These are phyloP conservation scores for Zymoseptoria pseudotritici DNA, from an alignment of 2,329 filamentous ascomycete species.

Conservation along the genomic window DNA sequence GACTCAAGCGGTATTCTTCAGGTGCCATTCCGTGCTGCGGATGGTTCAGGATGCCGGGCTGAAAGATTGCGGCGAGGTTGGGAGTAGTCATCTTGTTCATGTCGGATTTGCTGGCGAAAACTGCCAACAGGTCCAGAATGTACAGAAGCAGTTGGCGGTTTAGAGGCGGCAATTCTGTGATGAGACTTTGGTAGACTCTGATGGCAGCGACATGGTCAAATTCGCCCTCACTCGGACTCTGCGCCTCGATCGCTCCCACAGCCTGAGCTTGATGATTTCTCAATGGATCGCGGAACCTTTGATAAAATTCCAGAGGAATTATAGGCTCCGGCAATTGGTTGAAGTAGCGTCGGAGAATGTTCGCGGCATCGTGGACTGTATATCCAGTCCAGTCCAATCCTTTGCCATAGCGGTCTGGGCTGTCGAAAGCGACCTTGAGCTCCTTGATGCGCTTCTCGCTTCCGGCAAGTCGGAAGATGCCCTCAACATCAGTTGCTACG, in stretches of 20 bases:
- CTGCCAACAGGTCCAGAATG: conserved; percentile 88
- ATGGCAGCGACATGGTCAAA: conserved; percentile 74
- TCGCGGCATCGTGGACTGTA: conserved; percentile 96
- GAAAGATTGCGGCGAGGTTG: conserved; percentile 94
- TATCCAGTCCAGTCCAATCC: conserved; percentile 95
- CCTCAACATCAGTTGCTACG: conserved; percentile 83
- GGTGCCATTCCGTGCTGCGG: conserved; percentile 93
- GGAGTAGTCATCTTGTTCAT: conserved; percentile 94
- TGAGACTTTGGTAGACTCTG: conserved; percentile 74
- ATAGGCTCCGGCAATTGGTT: conserved; percentile 96
- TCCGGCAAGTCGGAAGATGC: conserved; percentile 91
- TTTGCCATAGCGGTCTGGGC: conserved; percentile 91
- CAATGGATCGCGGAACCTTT: conserved; percentile 79
- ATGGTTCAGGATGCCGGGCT: conserved; percentile 91
- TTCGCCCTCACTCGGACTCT: conserved; percentile 62
- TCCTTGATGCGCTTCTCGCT: conserved; percentile 99
- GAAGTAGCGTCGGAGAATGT: conserved; percentile 88
- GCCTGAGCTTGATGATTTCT: conserved; percentile 61
- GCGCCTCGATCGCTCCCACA: conserved; percentile 55
- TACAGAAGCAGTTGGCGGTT: conserved; percentile 93
- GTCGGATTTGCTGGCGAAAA: conserved; percentile 94
- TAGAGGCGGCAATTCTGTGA: conserved; percentile 84
- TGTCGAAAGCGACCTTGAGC: conserved; percentile 84
- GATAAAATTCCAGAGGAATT: conserved; percentile 87
- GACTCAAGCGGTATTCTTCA: conserved; percentile 86